Conservation (phyloP, 169 alveolate genomes). For the Plasmodium chabaudi region DNA sequence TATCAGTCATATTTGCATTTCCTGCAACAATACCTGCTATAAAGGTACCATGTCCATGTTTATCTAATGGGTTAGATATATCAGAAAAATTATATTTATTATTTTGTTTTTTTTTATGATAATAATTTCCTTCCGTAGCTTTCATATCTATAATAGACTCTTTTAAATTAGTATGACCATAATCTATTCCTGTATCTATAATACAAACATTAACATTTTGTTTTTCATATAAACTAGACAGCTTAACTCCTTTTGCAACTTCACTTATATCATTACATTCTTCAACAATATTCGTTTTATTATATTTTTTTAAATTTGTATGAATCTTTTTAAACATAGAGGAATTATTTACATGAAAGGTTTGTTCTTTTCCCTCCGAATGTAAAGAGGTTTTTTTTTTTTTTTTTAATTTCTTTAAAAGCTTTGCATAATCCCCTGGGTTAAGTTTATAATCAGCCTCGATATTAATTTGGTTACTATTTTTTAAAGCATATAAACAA, state of each 20-base stretch:
- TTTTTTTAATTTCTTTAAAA: background rate
- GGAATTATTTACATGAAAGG: background rate
- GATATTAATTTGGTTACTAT: background rate
- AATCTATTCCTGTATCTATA: conserved; percentile 91
- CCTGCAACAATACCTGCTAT: conserved; percentile 84
- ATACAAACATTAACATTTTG: conserved; percentile 77
- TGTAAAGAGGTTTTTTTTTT: background rate
- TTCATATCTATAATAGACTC: conserved; percentile 83
- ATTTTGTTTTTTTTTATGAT: background rate
- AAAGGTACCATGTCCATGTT: conserved; percentile 90
- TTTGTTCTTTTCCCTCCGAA: background rate
- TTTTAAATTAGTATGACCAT: conserved; percentile 84
- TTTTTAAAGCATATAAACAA: conserved; percentile 12
- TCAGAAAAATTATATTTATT: conserved; percentile 62
- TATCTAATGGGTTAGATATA: conserved; percentile 71
- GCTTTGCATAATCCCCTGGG: background rate
- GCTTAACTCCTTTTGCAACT: conserved; percentile 2
- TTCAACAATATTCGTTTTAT: conserved; percentile 20
- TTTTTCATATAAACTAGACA: conserved; percentile 6
- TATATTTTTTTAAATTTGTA: background rate
- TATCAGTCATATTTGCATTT: background rate
- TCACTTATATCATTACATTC: conserved; percentile 12
- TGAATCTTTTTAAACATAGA: background rate
- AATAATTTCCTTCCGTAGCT: conserved; percentile 76
- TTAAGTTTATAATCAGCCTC: conserved; percentile 12